Base-by-base conservation (phyloP, 805 yeast genomes). In the Saturnispora dispora region DNA sequence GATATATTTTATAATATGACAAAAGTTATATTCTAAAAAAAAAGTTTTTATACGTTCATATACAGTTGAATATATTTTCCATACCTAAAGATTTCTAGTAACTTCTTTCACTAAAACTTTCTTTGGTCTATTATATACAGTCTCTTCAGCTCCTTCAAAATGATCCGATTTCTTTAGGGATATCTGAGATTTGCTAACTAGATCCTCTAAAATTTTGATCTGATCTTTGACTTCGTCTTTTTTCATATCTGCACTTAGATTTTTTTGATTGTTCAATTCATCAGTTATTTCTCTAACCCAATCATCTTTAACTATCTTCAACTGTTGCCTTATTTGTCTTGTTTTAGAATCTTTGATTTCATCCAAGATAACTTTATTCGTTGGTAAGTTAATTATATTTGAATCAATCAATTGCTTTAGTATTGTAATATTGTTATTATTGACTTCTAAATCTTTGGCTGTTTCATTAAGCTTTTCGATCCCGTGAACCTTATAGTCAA, bases 1-100 rank as follows among this genome's bases (percentile, higher is more conserved):
- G 57, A 65, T 15, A 75, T 82, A 80, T 78, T 78, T 57, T 69
- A 71, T 20, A 33, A 45, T 8, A 50, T 48, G 44, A 61, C 66
- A 2, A 51, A 60, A 13, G 60, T 64, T 11, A 33, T 48, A 15
- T 28, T 27, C 30, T 49, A 39, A 28, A 23, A 5, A 2, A 22
- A 22, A 40, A 5, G 23, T 13, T 37, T 41, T 49, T 15, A 17
- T n/a, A 25, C 23, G 10, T 27, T 36, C 30, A 46, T 15, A 17
- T 48, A 23, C 41, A 18, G 41, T 37, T 37, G 22, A 18, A 18
- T 32, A 8, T 45, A 18, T 37, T 30, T n/a, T 39, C n/a, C 32
- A 28, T 6, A 28, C 17, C 46, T 46, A 55, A 43, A 55, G 48
- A 20, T 52, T 43, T 46, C 49, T 51, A 18, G 25, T 53, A 17